Evolutionary conservation across 192 early-diverging fungal genomes (phyloP).

Genomic region (Rhizophagus prolifer): DNA sequence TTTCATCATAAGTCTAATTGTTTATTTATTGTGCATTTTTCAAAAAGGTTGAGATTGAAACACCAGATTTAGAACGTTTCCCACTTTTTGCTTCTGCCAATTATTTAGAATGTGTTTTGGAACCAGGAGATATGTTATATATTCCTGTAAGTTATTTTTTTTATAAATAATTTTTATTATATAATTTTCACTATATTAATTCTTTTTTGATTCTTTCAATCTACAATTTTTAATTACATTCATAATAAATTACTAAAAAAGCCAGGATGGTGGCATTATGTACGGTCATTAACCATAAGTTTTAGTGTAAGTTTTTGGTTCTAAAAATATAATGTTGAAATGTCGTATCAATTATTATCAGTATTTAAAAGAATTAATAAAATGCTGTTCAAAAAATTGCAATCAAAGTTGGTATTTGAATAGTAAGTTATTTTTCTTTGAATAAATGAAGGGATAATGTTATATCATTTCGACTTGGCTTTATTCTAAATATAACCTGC

Average conservation of each 20-base stretch:
- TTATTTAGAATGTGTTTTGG: constrained; percentile 69
- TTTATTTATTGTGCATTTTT: background rate
- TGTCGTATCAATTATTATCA: background rate
- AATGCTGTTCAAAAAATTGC: too few species aligned
- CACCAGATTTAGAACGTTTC: constrained; percentile 54
- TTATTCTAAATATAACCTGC: constrained; percentile 9
- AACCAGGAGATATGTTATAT: constrained; percentile 79
- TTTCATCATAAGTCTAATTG: background rate
- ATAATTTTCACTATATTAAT: background rate
- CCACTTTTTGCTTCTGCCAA: constrained; percentile 56
- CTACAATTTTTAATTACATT: background rate
- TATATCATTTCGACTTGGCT: constrained; percentile 13
- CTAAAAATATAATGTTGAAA: constrained; percentile 35
- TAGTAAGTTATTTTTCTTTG: background rate
- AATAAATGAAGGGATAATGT: background rate
- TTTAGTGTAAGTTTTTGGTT: constrained; percentile 93
- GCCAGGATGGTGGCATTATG: constrained; percentile 90
- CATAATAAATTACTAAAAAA: constrained; percentile 25
- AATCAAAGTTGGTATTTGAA: too few species aligned
- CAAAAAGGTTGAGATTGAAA: constrained; percentile 64
- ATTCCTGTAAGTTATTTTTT: constrained; percentile 68
- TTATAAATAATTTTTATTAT: background rate
- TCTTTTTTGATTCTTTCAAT: background rate
- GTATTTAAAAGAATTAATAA: too few species aligned
- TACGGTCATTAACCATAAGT: constrained; percentile 70